Evolutionary conservation across 331 rosid genomes (phyloP), one percentile per base, ranked within the genome.

Genomic region (Rosa hybrid): DNA sequence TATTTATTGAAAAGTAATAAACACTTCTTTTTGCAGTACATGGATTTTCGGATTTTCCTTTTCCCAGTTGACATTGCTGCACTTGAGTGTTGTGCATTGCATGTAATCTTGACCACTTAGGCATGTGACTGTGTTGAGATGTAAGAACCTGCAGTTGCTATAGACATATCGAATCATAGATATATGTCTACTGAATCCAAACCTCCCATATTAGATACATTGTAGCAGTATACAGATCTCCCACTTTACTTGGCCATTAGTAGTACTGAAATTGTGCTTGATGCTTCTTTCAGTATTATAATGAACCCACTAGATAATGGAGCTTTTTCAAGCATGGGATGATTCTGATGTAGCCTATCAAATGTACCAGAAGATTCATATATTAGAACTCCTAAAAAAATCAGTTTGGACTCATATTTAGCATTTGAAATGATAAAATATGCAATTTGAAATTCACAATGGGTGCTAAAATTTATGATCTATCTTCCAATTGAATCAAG

Each of bases 281-380:
- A 71, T 54, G 50, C 77, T 54, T 74, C 77, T 30, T 38, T 12
- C 42, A 1, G 68, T n/a, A 18, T 38, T 12, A 39, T 20, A 54
- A n/a, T 12, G 39, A 54, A 54, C 51, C 68, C 78, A 75, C 71
- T 75, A 23, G 18, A 73, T 1, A 30, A 27, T 25, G 80, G 80
- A 60, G 80, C 17, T 45, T 17, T 59, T 27, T 25, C 60, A 27
- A 25, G 21, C 60, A 62, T 76, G 45, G 79, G 64, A 45, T 75
- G 78, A 75, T 75, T 57, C 42, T 75, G 44, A 12, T 42, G 39
- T 27, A 75, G 23, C 42, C 56, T 59, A 42, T 57, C 56, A 59
- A 62, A 57, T 69, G 6, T n/a, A n/a, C 44, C 38, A 44, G 13
- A 21, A 59, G 16, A 8, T 7, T 18, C n/a, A 7, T 57, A 9